Conservation (phyloP, 768 basidiomycete species). For the Psilocybe azurescens region DNA sequence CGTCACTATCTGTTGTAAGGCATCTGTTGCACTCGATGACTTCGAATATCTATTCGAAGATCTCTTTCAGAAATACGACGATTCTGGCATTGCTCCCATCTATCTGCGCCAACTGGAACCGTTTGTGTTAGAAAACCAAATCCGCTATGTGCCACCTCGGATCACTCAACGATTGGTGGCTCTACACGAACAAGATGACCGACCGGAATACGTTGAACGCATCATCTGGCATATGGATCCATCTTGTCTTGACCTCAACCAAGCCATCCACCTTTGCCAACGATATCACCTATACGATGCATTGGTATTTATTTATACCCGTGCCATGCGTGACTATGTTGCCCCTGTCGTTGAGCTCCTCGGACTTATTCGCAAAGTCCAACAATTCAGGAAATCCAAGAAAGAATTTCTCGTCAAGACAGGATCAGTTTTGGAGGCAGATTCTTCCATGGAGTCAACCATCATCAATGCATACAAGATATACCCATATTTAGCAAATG, state of each 20-base stretch:
- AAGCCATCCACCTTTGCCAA: constrained; percentile 88
- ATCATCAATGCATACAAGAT: constrained; percentile 88
- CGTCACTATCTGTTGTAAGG: constrained; percentile 76
- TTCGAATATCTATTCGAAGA: constrained; percentile 93
- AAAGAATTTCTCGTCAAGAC: constrained; percentile 35
- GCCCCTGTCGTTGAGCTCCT: constrained; percentile 89
- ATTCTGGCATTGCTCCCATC: constrained; percentile 82
- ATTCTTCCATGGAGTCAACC: constrained; percentile 54
- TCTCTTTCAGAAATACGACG: constrained; percentile 88
- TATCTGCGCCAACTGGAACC: constrained; percentile 84
- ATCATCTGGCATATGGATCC: constrained; percentile 98
- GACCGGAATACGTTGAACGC: constrained; percentile 80
- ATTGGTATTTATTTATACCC: constrained; percentile 91
- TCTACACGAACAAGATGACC: constrained; percentile 72
- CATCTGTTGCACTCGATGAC: constrained; percentile 81
- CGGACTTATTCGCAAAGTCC: constrained; percentile 72
- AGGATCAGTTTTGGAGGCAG: constrained; percentile 29
- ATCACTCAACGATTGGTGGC: constrained; percentile 86
- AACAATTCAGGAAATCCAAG: constrained; percentile 52
- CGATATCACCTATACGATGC: constrained; percentile 88
- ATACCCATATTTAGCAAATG: constrained; percentile 84
- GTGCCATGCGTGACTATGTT: constrained; percentile 86
- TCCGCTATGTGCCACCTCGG: constrained; percentile 81
- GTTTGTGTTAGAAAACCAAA: constrained; percentile 76
- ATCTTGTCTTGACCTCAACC: constrained; percentile 88